Evolutionary conservation across 331 rosid species (phyloP), one percentile per base, ranked within the genome.

Genomic region (Malus hybrid): DNA sequence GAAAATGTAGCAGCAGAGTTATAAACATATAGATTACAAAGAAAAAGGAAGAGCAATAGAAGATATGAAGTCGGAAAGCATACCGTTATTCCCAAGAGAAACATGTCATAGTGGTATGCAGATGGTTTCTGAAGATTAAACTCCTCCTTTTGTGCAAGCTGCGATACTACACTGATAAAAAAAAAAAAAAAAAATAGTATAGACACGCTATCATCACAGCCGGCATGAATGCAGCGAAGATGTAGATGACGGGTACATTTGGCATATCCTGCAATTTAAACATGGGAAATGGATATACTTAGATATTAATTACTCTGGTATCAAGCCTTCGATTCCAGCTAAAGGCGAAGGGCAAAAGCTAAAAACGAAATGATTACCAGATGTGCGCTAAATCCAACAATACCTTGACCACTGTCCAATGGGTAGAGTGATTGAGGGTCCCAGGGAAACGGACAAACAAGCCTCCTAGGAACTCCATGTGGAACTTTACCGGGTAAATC

Each of bases 71-170:
- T 74, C 70, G 19, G 34, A 22, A 73, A 48, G 46, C 81, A 71
- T 72, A 89, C 97, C 88, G 78, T 80, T 65, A 92, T 67, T 83
- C 97, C 97, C 44, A 92, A 90, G 71, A 92, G 79, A 6, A 90
- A 39, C 66, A 92, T 6, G 72, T 92, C 97, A 60, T 87, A 90
- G 83, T 92, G 96, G 80, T 86, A 92, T n/a, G 97, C 84, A 74
- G 97, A 78, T 76, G 93, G 97, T 36, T 90, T 92, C 74, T 87
- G 93, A 81, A 92, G 96, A 80, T 92, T 92, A 65, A 90, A 92
- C 79, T 92, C 90, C 82, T 89, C 79, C 82, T 88, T 91, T 69
- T 92, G 97, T 6, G 96, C 90, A 89, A 92, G 62, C 81, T 90
- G 82, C 52, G 97, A 81, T 65, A 91, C 96, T 63, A 92, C 97